Conservation (phyloP, 2,329 filamentous ascomycete species). For the Aspergillus sp. region DNA sequence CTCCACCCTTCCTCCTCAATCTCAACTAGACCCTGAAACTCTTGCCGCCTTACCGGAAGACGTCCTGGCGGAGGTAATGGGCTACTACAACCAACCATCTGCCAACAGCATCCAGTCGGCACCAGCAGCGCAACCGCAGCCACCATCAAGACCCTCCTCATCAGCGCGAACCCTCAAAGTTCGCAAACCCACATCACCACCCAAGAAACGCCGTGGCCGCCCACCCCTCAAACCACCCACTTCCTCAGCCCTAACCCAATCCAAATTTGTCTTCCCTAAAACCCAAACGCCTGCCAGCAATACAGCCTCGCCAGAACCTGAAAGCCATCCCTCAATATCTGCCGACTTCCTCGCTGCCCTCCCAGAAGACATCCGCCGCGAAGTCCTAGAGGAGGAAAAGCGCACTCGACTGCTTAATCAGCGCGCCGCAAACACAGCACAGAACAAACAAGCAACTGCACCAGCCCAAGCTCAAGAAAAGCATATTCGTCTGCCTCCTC, state of each 20-base stretch:
- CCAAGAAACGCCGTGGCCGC: conserved; percentile 62
- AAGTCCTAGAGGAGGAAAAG: conserved; percentile 74
- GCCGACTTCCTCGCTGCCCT: conserved; percentile 76
- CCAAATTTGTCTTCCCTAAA: conserved; percentile 62
- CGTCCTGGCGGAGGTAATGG: conserved; percentile 78
- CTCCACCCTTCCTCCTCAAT: conserved; percentile 57
- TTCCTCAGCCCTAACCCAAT: conserved; percentile 67
- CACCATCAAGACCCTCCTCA: conserved; percentile 23
- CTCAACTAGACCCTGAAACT: conserved; percentile 81
- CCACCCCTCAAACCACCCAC: conserved; percentile 53
- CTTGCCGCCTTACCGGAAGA: conserved; percentile 82
- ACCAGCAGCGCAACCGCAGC: neutral
- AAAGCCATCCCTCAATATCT: conserved; percentile 51
- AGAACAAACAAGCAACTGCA: conserved; percentile 4
- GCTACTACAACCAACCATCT: conserved; percentile 57
- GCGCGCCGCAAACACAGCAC: conserved; percentile 38
- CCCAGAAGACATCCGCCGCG: conserved; percentile 74
- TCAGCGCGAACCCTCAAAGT: conserved; percentile 49
- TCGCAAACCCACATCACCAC: conserved; percentile 59
- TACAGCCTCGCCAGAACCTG: conserved; percentile 11
- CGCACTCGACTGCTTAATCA: conserved; percentile 60
- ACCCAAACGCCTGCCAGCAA: conserved; percentile 17
- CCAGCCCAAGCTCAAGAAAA: conserved; percentile 23
- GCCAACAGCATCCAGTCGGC: neutral
- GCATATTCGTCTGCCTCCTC: conserved; percentile 46